Conservation (phyloP, 306 rosid genomes). For the Quercus variabilis region DNA sequence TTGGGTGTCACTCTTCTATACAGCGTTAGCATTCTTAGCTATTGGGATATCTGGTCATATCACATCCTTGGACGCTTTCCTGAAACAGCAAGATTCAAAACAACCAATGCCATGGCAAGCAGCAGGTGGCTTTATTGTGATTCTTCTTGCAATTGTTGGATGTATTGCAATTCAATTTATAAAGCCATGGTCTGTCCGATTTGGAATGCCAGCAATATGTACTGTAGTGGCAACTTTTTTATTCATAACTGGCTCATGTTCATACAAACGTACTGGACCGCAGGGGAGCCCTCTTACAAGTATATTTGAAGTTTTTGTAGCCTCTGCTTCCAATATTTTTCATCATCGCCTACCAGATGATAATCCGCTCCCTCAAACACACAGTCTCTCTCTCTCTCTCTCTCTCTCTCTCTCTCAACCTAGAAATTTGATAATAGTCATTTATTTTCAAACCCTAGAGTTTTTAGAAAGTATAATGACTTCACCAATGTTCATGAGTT, state of each 20-base stretch:
- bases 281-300: slow-evolving; percentile 27
- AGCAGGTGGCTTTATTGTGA: background rate
- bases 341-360: background rate
- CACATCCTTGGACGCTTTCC: background rate
- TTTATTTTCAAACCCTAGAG: background rate
- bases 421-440: background rate
- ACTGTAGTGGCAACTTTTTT: slow-evolving; percentile 11
- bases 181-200: slow-evolving; percentile 26
- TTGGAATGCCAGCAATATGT: slow-evolving; percentile 18
- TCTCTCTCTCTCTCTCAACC: background rate
- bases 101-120: background rate
- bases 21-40: background rate
- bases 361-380: background rate
- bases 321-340: slow-evolving; percentile 21
- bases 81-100: background rate
- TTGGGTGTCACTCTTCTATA: background rate
- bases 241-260: slow-evolving; percentile 20
- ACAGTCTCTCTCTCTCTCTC: background rate
- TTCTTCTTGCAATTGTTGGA: slow-evolving; percentile 4
- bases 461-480: background rate
- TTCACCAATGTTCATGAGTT: background rate
- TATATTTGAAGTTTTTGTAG: slow-evolving; percentile 20
- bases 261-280: background rate
- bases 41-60: background rate
- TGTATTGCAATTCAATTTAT: slow-evolving; percentile 15